Evolutionary conservation across 139 green algal species (phyloP).

Genomic region (Marvania coccoides): DNA sequence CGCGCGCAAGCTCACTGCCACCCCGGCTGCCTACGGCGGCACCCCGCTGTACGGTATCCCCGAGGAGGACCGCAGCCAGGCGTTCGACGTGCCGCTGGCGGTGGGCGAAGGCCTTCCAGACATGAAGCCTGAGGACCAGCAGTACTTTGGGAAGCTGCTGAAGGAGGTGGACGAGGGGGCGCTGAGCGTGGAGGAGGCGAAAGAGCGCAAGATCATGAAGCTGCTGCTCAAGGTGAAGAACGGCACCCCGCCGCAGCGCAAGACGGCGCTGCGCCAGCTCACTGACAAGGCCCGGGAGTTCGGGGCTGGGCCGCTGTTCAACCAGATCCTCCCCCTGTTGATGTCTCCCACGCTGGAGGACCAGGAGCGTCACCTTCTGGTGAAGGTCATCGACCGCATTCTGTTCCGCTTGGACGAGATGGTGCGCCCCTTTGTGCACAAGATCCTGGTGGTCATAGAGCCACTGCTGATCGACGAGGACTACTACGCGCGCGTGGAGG

Average conservation of each 20-base stretch:
- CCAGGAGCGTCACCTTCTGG: conserved; percentile 94
- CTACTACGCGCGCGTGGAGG: conserved; percentile 98
- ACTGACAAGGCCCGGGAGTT: conserved; percentile 97
- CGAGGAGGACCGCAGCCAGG: conserved; percentile 66
- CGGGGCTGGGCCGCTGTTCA: conserved; percentile 92
- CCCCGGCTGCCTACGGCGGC: conserved; percentile 74
- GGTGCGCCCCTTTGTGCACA: conserved; percentile 97
- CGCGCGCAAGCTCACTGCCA: conserved; percentile 87
- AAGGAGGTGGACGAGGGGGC: conserved; percentile 80
- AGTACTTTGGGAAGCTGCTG: conserved; percentile 93
- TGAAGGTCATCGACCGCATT: conserved; percentile 92
- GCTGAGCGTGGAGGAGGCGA: conserved; percentile 85
- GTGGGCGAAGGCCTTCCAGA: conserved; percentile 81
- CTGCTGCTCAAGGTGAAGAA: conserved; percentile 99
- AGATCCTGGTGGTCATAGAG: conserved; percentile 99
- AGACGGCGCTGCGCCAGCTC: conserved; percentile 89
- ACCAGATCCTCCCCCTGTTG: conserved; percentile 97
- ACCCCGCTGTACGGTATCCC: conserved; percentile 74
- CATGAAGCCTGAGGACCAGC: conserved; percentile 95
- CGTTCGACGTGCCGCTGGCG: conserved; percentile 60
- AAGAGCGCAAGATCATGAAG: conserved; percentile 99
- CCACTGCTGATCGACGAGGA: conserved; percentile 99
- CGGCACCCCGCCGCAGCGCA: conserved; percentile 94
- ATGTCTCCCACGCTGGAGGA: conserved; percentile 98
- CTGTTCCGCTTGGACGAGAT: conserved; percentile 98